Evolutionary conservation across 2,329 filamentous ascomycete species (phyloP).

Genomic region (Beauveria bassiana): DNA sequence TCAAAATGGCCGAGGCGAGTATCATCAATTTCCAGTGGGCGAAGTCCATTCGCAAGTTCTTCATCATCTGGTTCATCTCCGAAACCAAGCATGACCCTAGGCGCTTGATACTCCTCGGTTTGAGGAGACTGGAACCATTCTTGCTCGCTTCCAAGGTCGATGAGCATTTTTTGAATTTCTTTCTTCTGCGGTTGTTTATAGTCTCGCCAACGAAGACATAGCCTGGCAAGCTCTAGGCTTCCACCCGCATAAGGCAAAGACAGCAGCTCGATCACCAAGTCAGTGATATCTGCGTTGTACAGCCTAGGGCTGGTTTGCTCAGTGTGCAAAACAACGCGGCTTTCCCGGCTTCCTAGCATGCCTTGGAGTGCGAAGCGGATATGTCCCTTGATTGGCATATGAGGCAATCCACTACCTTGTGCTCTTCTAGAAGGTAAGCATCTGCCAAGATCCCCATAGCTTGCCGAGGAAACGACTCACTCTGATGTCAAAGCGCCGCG

Average conservation of each 20-base stretch:
- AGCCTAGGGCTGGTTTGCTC: not conserved
- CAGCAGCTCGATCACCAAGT: not conserved
- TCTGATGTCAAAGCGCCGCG: fast-evolving
- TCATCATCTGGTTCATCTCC: not conserved
- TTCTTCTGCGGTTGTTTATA: not conserved
- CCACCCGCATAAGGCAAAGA: not conserved
- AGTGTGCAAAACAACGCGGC: no score
- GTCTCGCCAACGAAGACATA: not conserved
- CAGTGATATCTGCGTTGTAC: not conserved
- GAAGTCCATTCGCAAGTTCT: not conserved
- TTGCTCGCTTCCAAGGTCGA: not conserved
- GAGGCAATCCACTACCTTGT: not conserved
- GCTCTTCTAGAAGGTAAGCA: not conserved
- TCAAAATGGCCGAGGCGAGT: not conserved
- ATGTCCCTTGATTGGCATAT: not conserved
- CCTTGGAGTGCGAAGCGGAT: not conserved
- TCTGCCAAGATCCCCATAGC: not conserved
- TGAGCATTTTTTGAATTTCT: not conserved
- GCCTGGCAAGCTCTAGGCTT: not conserved
- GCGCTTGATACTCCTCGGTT: no score
- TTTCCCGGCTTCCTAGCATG: not conserved
- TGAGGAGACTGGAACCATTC: not conserved
- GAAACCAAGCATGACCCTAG: no score
- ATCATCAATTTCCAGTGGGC: not conserved
- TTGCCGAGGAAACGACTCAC: not conserved